Percentiles rank a stretch among this genome's conserved stretches.
Evolutionary conservation across 371 early-diverging fungal genomes (phyloP).

Genomic region (Haplosporangium sp.): DNA sequence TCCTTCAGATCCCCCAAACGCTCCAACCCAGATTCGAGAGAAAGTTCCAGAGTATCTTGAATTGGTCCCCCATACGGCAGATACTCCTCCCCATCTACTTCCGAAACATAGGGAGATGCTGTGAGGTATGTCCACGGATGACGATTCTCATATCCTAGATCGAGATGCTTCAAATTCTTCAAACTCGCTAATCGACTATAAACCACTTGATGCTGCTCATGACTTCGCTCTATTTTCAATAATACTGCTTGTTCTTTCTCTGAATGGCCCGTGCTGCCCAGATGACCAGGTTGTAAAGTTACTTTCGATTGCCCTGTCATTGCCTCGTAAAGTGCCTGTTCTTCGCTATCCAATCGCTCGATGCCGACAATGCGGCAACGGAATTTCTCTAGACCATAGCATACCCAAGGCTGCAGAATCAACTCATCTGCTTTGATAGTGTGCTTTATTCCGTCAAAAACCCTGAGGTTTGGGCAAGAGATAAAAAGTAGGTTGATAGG

Average conservation of each 20-base stretch:
- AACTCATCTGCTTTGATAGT: background rate
- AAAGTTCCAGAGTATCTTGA: background rate
- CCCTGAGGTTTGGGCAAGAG: conserved; percentile 6
- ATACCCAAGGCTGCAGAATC: background rate
- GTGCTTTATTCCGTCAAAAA: conserved; percentile 2
- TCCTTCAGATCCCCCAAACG: background rate
- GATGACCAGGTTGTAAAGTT: background rate
- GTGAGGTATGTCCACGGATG: background rate
- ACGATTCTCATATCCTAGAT: conserved; percentile 6
- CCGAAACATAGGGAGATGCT: background rate
- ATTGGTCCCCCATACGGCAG: background rate
- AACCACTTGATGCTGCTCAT: conserved; percentile 6
- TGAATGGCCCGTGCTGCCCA: background rate
- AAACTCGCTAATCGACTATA: conserved; percentile 10
- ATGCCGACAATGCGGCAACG: conserved; percentile 13
- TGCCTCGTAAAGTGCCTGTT: background rate
- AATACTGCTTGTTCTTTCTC: background rate
- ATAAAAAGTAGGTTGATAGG: background rate
- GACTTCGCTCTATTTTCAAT: background rate
- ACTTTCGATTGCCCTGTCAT: background rate
- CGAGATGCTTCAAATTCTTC: conserved; percentile 8
- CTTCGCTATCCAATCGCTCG: background rate
- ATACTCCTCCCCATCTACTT: background rate
- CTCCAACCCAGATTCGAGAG: background rate
- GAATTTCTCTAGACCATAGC: conserved; percentile 16